phyloP scores from a whole-genome alignment of 805 yeast genomes.

The Yarrowia hollandica region DNA sequence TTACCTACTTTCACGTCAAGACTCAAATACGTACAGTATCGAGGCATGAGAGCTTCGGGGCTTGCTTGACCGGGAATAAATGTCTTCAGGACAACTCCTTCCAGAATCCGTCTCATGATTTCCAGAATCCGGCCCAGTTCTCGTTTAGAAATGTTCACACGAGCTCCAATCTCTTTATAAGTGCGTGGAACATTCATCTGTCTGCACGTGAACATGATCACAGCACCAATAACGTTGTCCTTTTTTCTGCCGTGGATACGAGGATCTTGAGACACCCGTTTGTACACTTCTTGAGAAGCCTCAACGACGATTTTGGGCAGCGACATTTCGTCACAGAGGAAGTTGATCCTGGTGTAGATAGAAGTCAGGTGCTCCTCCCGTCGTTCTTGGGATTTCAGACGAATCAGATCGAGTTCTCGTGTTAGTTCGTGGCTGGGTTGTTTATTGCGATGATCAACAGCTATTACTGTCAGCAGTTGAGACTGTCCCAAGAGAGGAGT shows the following conservation, averaged over 20 bases:
- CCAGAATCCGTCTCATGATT: not conserved
- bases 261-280: not conserved
- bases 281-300: not conserved
- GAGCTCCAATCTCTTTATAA: not conserved
- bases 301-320: no score
- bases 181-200: not conserved
- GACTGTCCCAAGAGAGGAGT: not conserved
- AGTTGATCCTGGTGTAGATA: no score
- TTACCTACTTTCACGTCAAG: not conserved
- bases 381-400: no score
- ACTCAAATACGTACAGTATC: not conserved
- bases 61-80: not conserved
- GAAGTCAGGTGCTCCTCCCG: no score
- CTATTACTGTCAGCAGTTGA: not conserved
- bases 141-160: no score
- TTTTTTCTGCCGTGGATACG: not conserved
- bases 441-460: no score
- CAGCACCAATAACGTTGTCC: not conserved
- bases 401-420: no score
- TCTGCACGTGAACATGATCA: not conserved
- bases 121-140: not conserved
- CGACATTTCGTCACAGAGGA: no score
- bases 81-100: not conserved
- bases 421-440: no score
- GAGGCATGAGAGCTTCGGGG: not conserved